Evolutionary conservation across 768 basidiomycete species (phyloP).

Genomic region (Hygrocybe coccinea): DNA sequence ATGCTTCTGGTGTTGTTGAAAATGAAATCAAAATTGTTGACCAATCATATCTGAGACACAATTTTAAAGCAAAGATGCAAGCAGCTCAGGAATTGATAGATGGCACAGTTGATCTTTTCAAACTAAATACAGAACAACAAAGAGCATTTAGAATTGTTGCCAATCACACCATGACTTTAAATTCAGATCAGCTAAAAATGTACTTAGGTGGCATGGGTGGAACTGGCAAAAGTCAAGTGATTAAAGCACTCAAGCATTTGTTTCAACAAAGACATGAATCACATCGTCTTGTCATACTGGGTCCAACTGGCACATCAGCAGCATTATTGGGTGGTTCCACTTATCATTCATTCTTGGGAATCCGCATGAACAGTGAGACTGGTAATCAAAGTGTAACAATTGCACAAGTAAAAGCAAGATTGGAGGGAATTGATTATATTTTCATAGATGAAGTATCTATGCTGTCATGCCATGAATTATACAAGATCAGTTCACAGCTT

Average conservation of each 20-base stretch:
- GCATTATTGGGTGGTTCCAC: neutral
- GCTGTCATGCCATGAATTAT: neutral
- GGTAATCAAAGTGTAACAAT: neutral
- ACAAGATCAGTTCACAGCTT: constrained; percentile 15
- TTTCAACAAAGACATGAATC: constrained; percentile 19
- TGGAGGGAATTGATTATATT: constrained; percentile 5
- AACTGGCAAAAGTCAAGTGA: constrained; percentile 31
- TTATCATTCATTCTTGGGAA: neutral
- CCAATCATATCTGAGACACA: constrained; percentile 9
- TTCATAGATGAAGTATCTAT: neutral
- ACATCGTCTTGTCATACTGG: constrained; percentile 23
- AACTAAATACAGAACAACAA: constrained; percentile 30
- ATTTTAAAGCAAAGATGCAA: constrained; percentile 1
- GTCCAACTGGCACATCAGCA: constrained; percentile 19
- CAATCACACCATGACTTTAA: constrained; percentile 12
- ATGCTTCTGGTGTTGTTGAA: too few species aligned
- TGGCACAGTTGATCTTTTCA: constrained; percentile 4
- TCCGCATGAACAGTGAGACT: neutral
- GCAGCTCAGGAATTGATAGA: constrained; percentile 1
- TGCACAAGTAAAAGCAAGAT: constrained; percentile 4
- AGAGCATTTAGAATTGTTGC: constrained; percentile 29
- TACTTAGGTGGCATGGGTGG: constrained; percentile 33
- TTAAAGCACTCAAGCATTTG: constrained; percentile 22
- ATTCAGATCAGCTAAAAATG: constrained; percentile 26
- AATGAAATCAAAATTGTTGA: constrained; percentile 6